Evolutionary conservation across 306 rosid species (phyloP).

Genomic region (Pyrus pyrifolia): DNA sequence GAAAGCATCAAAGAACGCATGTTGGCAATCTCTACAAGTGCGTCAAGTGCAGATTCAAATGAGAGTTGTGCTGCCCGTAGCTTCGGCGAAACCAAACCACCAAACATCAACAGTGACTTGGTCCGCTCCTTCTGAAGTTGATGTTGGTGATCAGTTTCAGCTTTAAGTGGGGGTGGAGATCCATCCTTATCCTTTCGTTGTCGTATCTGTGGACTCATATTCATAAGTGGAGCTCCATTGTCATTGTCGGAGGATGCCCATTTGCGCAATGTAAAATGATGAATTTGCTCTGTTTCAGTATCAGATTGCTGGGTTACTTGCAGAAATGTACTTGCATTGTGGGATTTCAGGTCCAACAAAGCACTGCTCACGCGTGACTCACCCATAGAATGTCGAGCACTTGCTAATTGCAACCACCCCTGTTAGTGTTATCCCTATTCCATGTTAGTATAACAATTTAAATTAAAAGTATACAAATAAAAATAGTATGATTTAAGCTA

Average conservation of each 20-base stretch:
- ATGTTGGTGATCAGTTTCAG: conserved; percentile 18
- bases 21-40: conserved; percentile 69
- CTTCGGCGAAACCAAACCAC: conserved; percentile 80
- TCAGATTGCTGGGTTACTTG: conserved; percentile 27
- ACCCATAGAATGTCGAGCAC: conserved; percentile 92
- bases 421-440: conserved; percentile 18
- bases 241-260: conserved; percentile 52
- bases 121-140: conserved; percentile 62
- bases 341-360: conserved; percentile 61
- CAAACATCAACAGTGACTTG: conserved; percentile 61
- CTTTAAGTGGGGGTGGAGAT: conserved; percentile 28
- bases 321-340: conserved; percentile 59
- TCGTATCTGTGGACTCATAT: conserved; percentile 31
- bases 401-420: conserved; percentile 90
- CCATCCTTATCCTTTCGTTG: conserved; percentile 23
- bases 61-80: conserved; percentile 78
- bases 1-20: conserved; percentile 45
- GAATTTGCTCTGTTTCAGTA: conserved; percentile 34
- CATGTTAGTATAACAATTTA: neutral
- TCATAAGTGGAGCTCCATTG: neutral
- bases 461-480: neutral
- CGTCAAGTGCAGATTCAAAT: conserved; percentile 86
- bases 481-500: neutral
- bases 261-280: conserved; percentile 46
- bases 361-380: conserved; percentile 59